These are phyloP conservation scores for slime mould (Dictyostelium discoideum) DNA, from an alignment of 78 protist species.

Conservation along the genomic window DNA sequence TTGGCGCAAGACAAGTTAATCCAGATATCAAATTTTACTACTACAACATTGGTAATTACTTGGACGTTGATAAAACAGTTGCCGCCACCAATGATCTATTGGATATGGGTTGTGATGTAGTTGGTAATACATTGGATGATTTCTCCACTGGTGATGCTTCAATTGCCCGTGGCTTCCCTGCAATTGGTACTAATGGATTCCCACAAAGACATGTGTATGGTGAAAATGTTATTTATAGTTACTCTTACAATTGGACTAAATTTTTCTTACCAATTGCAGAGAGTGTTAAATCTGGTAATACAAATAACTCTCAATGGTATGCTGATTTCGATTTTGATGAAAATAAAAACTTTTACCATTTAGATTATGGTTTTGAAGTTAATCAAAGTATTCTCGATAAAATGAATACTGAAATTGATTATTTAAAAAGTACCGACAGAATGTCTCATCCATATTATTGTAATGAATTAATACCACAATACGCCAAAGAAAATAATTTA, in stretches of 20 bases:
- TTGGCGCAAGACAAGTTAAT: neutral
- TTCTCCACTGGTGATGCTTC: neutral
- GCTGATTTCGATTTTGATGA: neutral
- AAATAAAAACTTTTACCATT: neutral
- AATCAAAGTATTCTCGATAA: neutral
- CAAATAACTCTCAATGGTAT: neutral
- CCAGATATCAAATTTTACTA: neutral
- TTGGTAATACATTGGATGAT: slow-evolving; percentile 34
- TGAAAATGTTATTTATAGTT: neutral
- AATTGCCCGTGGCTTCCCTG: neutral
- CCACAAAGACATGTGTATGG: slow-evolving; percentile 23
- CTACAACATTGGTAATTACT: slow-evolving; percentile 27
- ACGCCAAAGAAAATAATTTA: neutral
- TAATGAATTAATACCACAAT: neutral
- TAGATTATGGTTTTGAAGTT: neutral
- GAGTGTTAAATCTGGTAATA: neutral
- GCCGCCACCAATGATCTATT: slow-evolving; percentile 32
- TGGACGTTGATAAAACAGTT: neutral
- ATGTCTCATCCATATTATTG: slow-evolving; percentile 28
- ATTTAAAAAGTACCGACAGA: neutral
- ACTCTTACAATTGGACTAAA: slow-evolving; percentile 38
- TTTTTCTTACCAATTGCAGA: neutral
- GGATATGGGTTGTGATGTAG: neutral
- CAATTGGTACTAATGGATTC: slow-evolving; percentile 62
- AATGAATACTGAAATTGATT: neutral